A percentile compares a stretch with the other conserved stretches of the same genome.
Conservation (phyloP, 306 rosid species). For the Hylodesmum podocarpum region DNA sequence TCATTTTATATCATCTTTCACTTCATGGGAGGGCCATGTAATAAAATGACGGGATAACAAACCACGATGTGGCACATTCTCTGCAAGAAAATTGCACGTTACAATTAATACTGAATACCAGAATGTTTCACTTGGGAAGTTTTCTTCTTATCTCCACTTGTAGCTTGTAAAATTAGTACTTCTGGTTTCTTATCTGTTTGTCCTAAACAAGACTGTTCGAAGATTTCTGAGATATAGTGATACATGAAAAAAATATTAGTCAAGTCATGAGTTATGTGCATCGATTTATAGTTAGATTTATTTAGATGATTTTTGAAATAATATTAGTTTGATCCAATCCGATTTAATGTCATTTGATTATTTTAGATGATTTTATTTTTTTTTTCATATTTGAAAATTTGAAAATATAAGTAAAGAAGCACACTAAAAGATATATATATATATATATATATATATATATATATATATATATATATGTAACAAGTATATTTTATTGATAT, state of each 20-base stretch:
- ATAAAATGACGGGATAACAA: not conserved
- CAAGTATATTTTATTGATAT: too few species aligned
- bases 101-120: not conserved
- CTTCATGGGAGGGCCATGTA: not conserved
- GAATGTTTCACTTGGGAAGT: not conserved
- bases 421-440: too few species aligned
- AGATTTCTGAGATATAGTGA: not conserved
- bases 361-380: too few species aligned
- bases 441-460: too few species aligned
- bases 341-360: too few species aligned
- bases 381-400: too few species aligned
- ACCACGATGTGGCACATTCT: not conserved
- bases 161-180: not conserved
- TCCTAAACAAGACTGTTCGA: not conserved
- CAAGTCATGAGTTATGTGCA: too few species aligned
- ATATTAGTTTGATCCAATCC: too few species aligned
- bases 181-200: not conserved
- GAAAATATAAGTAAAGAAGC: too few species aligned
- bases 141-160: not conserved
- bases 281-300: too few species aligned
- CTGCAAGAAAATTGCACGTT: not conserved
- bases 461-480: too few species aligned
- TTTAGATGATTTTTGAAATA: too few species aligned
- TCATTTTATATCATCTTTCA: not conserved
- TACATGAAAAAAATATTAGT: not conserved